Percentiles rank a stretch among this genome's conserved stretches.
Conservation (phyloP, 1,284 basidiomycete genomes). For the Melampsora abietis-canadensis region DNA sequence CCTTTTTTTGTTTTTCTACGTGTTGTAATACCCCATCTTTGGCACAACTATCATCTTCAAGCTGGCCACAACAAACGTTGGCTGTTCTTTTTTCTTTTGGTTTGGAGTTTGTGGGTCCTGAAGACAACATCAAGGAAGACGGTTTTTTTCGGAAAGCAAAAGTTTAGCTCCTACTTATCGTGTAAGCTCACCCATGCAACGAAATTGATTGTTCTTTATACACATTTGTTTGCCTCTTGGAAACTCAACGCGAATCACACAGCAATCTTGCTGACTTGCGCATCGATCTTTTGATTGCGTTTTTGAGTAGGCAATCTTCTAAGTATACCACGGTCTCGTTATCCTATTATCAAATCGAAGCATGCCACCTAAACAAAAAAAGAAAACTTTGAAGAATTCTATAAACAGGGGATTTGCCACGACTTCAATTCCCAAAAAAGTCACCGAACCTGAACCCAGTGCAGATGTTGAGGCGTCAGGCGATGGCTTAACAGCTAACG, state of each 20-base stretch:
- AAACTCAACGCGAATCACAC: neutral
- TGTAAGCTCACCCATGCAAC: neutral
- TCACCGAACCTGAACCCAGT: slow-evolving; percentile 55
- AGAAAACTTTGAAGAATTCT: slow-evolving; percentile 46
- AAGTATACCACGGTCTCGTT: neutral
- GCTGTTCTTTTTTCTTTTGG: slow-evolving; percentile 8
- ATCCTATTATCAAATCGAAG: neutral
- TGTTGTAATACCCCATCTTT: neutral
- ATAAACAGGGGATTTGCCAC: slow-evolving; percentile 70
- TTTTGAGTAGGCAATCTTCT: neutral
- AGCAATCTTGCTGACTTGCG: neutral
- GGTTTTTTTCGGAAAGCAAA: neutral
- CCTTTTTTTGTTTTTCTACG: neutral
- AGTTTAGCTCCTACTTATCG: neutral
- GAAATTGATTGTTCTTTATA: no score
- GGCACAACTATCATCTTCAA: neutral
- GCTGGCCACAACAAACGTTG: slow-evolving; percentile 2
- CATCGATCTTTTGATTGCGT: neutral
- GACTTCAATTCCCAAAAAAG: slow-evolving; percentile 81
- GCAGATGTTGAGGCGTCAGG: slow-evolving; percentile 27
- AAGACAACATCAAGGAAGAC: neutral
- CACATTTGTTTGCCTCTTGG: neutral
- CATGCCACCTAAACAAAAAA: slow-evolving; percentile 41
- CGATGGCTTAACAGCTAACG: slow-evolving; percentile 46
- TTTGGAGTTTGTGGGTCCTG: neutral